phyloP scores from a whole-genome alignment of 495 filamentous ascomycete genomes.

The Glutinoglossum americanum region DNA sequence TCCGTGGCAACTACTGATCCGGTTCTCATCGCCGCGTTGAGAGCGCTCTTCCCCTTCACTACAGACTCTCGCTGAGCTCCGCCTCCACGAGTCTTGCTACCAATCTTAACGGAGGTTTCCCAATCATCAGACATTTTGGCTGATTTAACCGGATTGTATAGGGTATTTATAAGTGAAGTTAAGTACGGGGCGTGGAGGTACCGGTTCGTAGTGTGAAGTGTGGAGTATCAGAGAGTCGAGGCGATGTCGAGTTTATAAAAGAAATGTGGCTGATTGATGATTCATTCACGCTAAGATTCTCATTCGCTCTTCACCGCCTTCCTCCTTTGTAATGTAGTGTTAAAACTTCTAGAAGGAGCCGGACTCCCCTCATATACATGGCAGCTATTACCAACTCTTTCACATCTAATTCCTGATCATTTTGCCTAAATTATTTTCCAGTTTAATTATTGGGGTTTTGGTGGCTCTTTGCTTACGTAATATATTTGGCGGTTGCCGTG shows the following conservation, averaged over 20 bases:
- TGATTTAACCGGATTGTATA: not conserved
- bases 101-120: slow-evolving; percentile 85
- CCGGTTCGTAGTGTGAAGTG: no score
- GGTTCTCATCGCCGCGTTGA: slow-evolving; percentile 68
- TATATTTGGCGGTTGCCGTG: not conserved
- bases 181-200: no score
- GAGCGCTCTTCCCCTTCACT: slow-evolving; percentile 60
- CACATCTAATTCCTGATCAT: no score
- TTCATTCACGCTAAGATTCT: not conserved
- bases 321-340: no score
- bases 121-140: slow-evolving; percentile 49
- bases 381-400: no score
- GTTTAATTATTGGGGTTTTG: not conserved
- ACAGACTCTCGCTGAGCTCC: slow-evolving; percentile 57
- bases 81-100: slow-evolving; percentile 47
- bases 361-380: no score
- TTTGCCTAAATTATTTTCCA: no score
- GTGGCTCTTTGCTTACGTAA: not conserved
- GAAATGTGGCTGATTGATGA: not conserved
- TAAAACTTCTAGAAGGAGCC: no score
- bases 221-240: not conserved
- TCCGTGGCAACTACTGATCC: slow-evolving; percentile 65
- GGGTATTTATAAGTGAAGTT: no score
- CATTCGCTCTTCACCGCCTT: not conserved
- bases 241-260: no score